A percentile compares a stretch with the other conserved stretches of the same genome.
These are phyloP conservation scores for Neonothopanus nambi DNA, from an alignment of 1,284 basidiomycete species.

Conservation along the genomic window DNA sequence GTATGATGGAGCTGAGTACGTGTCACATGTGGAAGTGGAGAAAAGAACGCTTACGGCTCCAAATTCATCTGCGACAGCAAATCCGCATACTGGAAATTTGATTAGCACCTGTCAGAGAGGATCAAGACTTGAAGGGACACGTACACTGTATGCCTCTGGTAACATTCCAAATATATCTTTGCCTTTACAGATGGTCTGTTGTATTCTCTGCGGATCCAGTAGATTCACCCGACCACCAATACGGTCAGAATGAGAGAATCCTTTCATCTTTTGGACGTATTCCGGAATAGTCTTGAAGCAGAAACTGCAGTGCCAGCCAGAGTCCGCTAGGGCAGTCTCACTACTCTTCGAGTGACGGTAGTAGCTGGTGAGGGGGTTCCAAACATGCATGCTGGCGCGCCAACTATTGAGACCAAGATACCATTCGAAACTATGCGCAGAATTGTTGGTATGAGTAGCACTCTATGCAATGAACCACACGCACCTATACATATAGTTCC, in stretches of 20 bases:
- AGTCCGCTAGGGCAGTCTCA: slow-evolving; percentile 57
- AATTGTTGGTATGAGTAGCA: not conserved
- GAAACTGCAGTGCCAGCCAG: slow-evolving; percentile 64
- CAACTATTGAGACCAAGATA: slow-evolving; percentile 53
- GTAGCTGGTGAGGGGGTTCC: slow-evolving; percentile 33
- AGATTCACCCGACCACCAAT: slow-evolving; percentile 56
- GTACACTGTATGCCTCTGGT: slow-evolving; percentile 60
- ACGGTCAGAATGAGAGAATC: slow-evolving; percentile 68
- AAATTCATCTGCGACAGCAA: slow-evolving; percentile 51
- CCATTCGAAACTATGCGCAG: slow-evolving; percentile 51
- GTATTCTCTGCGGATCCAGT: slow-evolving; percentile 53
- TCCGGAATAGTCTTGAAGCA: slow-evolving; percentile 65
- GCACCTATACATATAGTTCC: slow-evolving; percentile 64
- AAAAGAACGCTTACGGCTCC: slow-evolving; percentile 41
- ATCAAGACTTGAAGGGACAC: slow-evolving; percentile 20
- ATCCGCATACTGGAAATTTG: slow-evolving; percentile 45
- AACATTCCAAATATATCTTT: slow-evolving; percentile 69
- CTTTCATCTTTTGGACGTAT: slow-evolving; percentile 62
- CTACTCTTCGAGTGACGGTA: slow-evolving; percentile 60
- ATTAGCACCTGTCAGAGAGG: not conserved
- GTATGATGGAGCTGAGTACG: slow-evolving; percentile 4
- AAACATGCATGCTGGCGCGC: slow-evolving; percentile 55
- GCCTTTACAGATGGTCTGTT: slow-evolving; percentile 60
- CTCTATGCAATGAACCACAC: slow-evolving; percentile 4
- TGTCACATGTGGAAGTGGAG: not conserved